Base-by-base conservation (phyloP, 75 land plant genomes). In the Pinus taeda region DNA sequence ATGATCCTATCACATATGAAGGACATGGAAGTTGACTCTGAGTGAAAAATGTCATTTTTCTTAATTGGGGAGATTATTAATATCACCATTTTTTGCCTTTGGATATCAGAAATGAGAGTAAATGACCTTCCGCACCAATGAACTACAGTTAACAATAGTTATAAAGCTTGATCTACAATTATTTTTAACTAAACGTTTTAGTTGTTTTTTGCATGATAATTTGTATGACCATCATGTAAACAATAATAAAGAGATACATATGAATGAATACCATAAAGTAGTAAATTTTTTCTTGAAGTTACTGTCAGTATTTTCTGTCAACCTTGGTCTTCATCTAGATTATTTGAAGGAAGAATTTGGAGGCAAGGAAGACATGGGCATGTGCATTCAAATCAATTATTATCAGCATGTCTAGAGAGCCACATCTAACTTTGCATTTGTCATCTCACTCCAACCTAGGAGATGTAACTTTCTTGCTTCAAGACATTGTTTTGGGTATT, bases 21-120 rank as follows among this genome's bases (percentile, higher is more conserved):
- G 82, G 82, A 22, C 76, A 80, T 63, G 82, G 82, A 15, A 80
- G 82, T 15, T 26, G 78, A 57, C 37, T 80, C n/a, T 79, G 79
- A 6, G 71, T 80, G 1, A 18, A 75, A n/a, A 74, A 80, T n/a
- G 82, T 79, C 0, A 79, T 73, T 4, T 58, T 80, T 33, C 78
- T 75, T 14, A 79, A 80, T 30, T 80, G 82, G 82, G 79, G 82
- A 17, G 82, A 80, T 14, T 80, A 80, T 69, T 80, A 77, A 49
- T 73, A 26, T 60, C 62, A 77, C 33, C 59, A 73, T 36, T 26
- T 26, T 26, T 26, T 26, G 0, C 42, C 29, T 60, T 73, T 37
- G 37, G 4, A 4, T 37, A 37, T 37, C 37, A 37, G 37, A 37
- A 37, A 37, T 26, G 26, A 26, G 26, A 26, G 26, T 26, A 26